Evolutionary conservation across 2,329 filamentous ascomycete species (phyloP), one percentile per base, ranked within the genome.

Genomic region (Simplicillium sp.): DNA sequence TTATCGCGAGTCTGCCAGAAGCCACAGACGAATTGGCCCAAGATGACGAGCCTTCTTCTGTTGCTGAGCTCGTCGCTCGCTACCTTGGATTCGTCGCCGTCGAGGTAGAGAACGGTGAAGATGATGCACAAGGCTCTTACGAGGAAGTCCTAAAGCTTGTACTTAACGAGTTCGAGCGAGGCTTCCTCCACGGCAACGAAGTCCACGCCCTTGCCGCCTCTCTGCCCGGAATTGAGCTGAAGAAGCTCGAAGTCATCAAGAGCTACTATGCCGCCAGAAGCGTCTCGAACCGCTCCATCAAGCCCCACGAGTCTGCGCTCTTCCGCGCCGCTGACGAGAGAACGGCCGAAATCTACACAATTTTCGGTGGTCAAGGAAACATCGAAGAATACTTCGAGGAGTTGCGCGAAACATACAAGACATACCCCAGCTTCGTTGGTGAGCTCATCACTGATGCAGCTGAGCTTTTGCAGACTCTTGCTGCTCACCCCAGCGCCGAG

Each of bases 361-460:
- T 98, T 46, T 95, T 97, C 51, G 92, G 92, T 45, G 92, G 92
- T 7, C 92, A 98, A 62, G 92, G 92, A 53, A 98, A 98, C 64
- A 97, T 98, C 48, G 90, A 98, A 65, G 94, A 98, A 67, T 98
- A 98, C 67, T 98, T 98, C 56, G 90, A 98, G 52, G 92, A 98
- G 69, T 77, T 98, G 47, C 82, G 92, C 42, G 84, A 94, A 61
- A 77, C 97, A 44, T 90, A 90, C 69, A 80, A 73, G 54, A 95
- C 89, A 44, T 98, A 98, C 66, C 83, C 86, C 11, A 84, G 84
- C 20, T 94, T 98, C 51, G 80, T 96, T 5, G 84, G 87, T 51
- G 87, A 94, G 49, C 80, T 97, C 48, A 76, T 98, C 55, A 74
- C 75, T 20, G 76, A 80, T 17, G 82, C 88, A 7, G 89, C 92